Percentiles rank a stretch among this genome's conserved stretches.
Evolutionary conservation across 352 stramenopile species (phyloP).

Genomic region (Globisporangium carolinianum): DNA sequence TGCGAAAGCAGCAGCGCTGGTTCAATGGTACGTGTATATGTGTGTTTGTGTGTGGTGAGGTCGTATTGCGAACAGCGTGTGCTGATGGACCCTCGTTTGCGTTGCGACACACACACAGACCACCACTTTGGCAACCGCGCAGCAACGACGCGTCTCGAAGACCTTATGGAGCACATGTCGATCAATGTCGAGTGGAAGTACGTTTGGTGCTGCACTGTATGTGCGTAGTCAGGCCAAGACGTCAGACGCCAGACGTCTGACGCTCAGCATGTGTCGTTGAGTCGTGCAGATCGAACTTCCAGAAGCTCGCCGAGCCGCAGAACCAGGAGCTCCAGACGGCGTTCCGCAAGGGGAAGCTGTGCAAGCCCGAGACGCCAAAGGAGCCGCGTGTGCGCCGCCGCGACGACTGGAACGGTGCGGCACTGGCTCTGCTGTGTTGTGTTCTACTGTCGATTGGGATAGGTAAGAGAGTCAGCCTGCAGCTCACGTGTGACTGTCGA

Average conservation of each 20-base stretch:
- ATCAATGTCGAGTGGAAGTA: conserved; percentile 84
- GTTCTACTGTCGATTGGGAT: background rate
- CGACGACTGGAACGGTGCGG: conserved; percentile 68
- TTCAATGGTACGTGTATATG: conserved; percentile 49
- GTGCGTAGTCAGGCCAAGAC: background rate
- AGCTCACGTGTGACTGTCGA: background rate
- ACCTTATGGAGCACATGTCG: conserved; percentile 85
- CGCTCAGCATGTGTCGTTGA: background rate
- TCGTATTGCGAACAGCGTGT: too few relatives aligned
- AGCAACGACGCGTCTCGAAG: conserved; percentile 62
- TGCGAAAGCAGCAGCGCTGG: conserved; percentile 79
- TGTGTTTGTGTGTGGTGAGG: too few relatives aligned
- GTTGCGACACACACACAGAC: conserved; percentile 22
- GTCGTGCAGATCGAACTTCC: conserved; percentile 64
- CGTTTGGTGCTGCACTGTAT: background rate
- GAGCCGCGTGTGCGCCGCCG: conserved; percentile 39
- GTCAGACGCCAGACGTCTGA: background rate
- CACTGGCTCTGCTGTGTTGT: background rate
- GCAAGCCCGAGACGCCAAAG: conserved; percentile 22
- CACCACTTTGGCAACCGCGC: conserved; percentile 79
- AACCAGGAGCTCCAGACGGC: conserved; percentile 68
- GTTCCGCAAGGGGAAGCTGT: conserved; percentile 59
- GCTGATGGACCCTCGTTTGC: background rate
- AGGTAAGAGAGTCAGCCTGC: too few relatives aligned
- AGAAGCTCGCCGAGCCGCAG: conserved; percentile 70